Conservation (phyloP, 306 rosid species). For the Hippophae tibetana region DNA sequence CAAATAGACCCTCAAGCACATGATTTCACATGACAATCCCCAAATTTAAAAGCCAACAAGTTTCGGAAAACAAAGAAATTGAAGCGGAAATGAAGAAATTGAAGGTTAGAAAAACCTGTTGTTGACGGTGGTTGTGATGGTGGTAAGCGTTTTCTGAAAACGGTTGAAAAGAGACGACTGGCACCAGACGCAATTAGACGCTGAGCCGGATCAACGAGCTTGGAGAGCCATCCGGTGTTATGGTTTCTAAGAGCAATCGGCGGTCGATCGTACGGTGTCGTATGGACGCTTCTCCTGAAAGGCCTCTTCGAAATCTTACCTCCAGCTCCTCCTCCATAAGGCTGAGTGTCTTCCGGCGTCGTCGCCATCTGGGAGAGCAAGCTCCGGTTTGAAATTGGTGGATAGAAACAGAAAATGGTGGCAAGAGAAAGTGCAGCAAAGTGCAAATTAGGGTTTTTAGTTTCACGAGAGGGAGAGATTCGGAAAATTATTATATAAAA, state of each 20-base stretch:
- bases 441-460: constrained; percentile 44
- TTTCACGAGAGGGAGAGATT: neutral
- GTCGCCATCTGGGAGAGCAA: constrained; percentile 48
- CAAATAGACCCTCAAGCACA: no score
- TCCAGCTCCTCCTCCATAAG: constrained; percentile 56
- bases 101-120: neutral
- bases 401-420: neutral
- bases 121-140: constrained; percentile 37
- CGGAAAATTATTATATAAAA: neutral
- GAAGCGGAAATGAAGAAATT: neutral
- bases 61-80: no score
- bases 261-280: constrained; percentile 91
- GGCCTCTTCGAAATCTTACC: constrained; percentile 85
- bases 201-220: constrained; percentile 89
- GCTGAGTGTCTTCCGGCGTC: constrained; percentile 43
- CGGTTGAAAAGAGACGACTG: constrained; percentile 55
- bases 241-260: constrained; percentile 45
- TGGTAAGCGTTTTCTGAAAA: constrained; percentile 68
- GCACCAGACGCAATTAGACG: constrained; percentile 56
- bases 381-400: constrained; percentile 21
- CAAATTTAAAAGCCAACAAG: no score
- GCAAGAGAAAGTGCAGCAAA: constrained; percentile 4
- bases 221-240: constrained; percentile 64
- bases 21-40: no score
- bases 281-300: constrained; percentile 29